Conservation (phyloP, 176 grass and related monocot species). For the Eremochloa ophiuroides region DNA sequence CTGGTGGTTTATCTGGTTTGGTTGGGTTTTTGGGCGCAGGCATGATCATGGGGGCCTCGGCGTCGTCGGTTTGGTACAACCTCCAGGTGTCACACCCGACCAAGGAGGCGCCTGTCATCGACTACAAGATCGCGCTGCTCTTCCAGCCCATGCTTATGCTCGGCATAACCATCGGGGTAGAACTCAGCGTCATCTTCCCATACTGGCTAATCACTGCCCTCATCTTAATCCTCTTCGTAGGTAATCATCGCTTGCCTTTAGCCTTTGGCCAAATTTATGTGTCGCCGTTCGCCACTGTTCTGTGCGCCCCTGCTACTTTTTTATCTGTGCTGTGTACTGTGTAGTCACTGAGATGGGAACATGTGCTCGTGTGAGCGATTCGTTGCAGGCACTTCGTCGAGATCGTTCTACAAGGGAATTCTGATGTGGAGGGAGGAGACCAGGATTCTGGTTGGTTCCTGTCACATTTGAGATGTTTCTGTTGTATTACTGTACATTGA, state of each 20-base stretch:
- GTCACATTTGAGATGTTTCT: background rate
- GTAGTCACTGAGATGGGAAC: background rate
- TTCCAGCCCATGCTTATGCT: slow-evolving; percentile 99
- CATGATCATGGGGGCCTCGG: slow-evolving; percentile 98
- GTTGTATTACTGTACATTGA: background rate
- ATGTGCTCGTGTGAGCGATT: background rate
- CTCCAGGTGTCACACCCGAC: slow-evolving; percentile 85
- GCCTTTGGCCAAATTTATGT: too few relatives aligned
- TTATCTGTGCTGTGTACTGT: background rate
- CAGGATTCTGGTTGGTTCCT: slow-evolving; percentile 61
- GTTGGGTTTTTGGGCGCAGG: slow-evolving; percentile 50
- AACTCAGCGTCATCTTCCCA: slow-evolving; percentile 92
- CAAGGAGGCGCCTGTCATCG: slow-evolving; percentile 84
- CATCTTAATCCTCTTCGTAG: slow-evolving; percentile 91
- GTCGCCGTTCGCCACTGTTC: background rate
- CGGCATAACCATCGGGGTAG: slow-evolving; percentile 93
- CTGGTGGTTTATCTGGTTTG: too few relatives aligned
- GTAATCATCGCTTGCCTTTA: slow-evolving; percentile 23
- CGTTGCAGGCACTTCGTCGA: slow-evolving; percentile 78
- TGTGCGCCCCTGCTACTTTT: too few relatives aligned
- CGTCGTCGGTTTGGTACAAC: slow-evolving; percentile 97
- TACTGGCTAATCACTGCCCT: slow-evolving; percentile 98
- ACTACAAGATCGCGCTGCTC: slow-evolving; percentile 86
- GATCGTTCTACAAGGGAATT: slow-evolving; percentile 87
- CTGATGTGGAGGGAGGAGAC: slow-evolving; percentile 95